Evolutionary conservation across 2,329 filamentous ascomycete genomes (phyloP).

Genomic region (Colletotrichum truncatum): DNA sequence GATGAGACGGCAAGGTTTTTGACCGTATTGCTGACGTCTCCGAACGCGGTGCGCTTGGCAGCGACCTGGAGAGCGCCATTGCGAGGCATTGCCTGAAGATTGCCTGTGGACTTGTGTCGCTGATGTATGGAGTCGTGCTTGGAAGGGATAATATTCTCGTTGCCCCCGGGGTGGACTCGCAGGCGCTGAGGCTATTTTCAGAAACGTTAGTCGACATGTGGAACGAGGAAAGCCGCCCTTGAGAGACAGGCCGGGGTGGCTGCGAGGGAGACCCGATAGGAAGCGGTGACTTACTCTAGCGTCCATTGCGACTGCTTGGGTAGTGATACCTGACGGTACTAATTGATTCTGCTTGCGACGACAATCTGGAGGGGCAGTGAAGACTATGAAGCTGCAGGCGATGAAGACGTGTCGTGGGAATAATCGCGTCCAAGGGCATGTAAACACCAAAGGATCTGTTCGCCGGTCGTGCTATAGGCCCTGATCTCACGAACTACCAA

Average conservation of each 20-base stretch:
- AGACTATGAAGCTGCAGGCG: slow-evolving; percentile 17
- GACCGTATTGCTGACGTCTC: slow-evolving; percentile 80
- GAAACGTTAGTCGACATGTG: slow-evolving; percentile 1
- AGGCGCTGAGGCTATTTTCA: slow-evolving; percentile 48
- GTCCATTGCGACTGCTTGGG: slow-evolving; percentile 31
- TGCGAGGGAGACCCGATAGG: slow-evolving; percentile 11
- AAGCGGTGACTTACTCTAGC: slow-evolving; percentile 31
- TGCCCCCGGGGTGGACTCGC: slow-evolving; percentile 60
- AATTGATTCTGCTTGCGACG: slow-evolving; percentile 15
- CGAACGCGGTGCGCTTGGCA: slow-evolving; percentile 82
- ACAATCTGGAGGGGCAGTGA: background rate
- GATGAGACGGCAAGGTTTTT: slow-evolving; percentile 38
- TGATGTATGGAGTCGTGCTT: slow-evolving; percentile 75
- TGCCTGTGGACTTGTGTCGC: slow-evolving; percentile 81
- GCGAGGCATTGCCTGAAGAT: slow-evolving; percentile 61
- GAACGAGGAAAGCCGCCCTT: background rate
- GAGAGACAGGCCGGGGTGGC: background rate
- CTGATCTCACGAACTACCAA: background rate
- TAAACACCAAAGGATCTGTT: slow-evolving; percentile 5
- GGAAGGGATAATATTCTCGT: slow-evolving; percentile 73
- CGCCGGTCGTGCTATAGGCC: background rate
- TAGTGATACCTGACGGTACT: slow-evolving; percentile 22
- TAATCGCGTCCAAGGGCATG: slow-evolving; percentile 23
- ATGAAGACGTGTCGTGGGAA: slow-evolving; percentile 24
- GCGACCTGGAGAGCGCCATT: slow-evolving; percentile 68